A percentile compares a stretch with the other conserved stretches of the same genome.
These are phyloP conservation scores for Stramenopiles sp. DNA, from an alignment of 352 stramenopile genomes.

Conservation along the genomic window DNA sequence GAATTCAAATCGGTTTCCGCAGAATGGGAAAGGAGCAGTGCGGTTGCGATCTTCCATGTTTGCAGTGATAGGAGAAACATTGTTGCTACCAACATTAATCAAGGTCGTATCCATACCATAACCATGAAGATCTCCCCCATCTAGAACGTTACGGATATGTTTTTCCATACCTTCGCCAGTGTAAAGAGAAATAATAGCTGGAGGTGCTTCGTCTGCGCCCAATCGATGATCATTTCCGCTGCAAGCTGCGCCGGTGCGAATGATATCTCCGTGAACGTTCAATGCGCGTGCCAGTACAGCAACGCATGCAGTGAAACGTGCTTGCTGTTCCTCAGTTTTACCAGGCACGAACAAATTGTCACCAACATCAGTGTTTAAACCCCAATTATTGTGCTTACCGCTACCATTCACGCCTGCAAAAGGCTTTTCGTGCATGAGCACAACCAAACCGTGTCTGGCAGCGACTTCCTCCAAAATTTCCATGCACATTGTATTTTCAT, in stretches of 20 bases:
- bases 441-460: slow-evolving; percentile 40
- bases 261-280: slow-evolving; percentile 53
- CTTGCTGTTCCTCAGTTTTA: slow-evolving; percentile 24
- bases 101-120: background rate
- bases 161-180: slow-evolving; percentile 49
- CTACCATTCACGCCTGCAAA: slow-evolving; percentile 60
- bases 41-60: slow-evolving; percentile 50
- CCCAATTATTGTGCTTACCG: slow-evolving; percentile 70
- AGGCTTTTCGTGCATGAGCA: slow-evolving; percentile 61
- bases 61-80: slow-evolving; percentile 21
- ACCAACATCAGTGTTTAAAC: slow-evolving; percentile 40
- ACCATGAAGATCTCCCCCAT: slow-evolving; percentile 21
- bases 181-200: slow-evolving; percentile 60
- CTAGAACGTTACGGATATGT: slow-evolving; percentile 42
- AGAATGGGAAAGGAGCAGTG: slow-evolving; percentile 64
- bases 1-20: slow-evolving; percentile 58
- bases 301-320: slow-evolving; percentile 49
- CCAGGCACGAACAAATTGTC: slow-evolving; percentile 38
- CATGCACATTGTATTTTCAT: slow-evolving; percentile 64
- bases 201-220: slow-evolving; percentile 52
- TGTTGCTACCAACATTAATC: background rate
- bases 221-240: slow-evolving; percentile 64
- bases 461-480: slow-evolving; percentile 48
- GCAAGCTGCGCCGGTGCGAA: slow-evolving; percentile 43
- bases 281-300: slow-evolving; percentile 44